A percentile compares a stretch with the other conserved stretches of the same genome.
phyloP scores from a whole-genome alignment of 768 basidiomycete species.

The Rhodocollybia butyracea region DNA sequence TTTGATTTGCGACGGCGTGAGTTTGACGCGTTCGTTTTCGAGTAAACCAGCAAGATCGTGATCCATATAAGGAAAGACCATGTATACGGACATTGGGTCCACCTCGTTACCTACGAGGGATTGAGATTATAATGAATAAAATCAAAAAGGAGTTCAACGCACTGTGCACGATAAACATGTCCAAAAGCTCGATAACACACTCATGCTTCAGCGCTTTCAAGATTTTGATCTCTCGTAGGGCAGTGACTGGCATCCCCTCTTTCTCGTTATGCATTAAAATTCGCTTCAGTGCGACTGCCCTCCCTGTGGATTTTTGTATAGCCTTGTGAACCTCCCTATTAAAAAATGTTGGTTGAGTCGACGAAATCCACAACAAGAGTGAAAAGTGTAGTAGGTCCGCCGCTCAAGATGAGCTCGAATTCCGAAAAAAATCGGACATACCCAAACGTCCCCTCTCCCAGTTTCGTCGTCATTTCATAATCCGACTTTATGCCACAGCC shows the following conservation, averaged over 20 bases:
- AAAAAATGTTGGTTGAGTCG: slow-evolving; percentile 9
- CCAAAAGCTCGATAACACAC: slow-evolving; percentile 81
- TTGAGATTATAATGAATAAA: not conserved
- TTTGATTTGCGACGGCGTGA: slow-evolving; percentile 86
- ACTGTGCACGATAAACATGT: slow-evolving; percentile 91
- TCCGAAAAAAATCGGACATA: slow-evolving; percentile 36
- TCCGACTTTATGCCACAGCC: slow-evolving; percentile 72
- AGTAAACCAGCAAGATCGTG: slow-evolving; percentile 95
- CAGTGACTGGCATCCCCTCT: slow-evolving; percentile 96
- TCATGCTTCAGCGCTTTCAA: slow-evolving; percentile 86
- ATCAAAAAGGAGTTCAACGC: slow-evolving; percentile 20
- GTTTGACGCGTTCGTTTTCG: slow-evolving; percentile 85
- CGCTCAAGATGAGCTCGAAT: too few species aligned
- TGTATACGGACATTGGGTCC: slow-evolving; percentile 83
- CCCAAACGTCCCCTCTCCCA: slow-evolving; percentile 98
- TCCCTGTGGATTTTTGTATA: slow-evolving; percentile 55
- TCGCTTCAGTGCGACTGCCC: slow-evolving; percentile 83
- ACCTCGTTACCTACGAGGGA: slow-evolving; percentile 52
- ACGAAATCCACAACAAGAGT: too few species aligned
- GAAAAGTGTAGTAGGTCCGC: too few species aligned
- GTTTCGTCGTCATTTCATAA: slow-evolving; percentile 80
- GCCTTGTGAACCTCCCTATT: slow-evolving; percentile 90
- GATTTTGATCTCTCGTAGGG: slow-evolving; percentile 95
- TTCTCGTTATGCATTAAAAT: slow-evolving; percentile 96
- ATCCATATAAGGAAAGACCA: slow-evolving; percentile 99